Base-by-base conservation (phyloP, 2,329 filamentous ascomycete species). In the Leptographium procerum region DNA sequence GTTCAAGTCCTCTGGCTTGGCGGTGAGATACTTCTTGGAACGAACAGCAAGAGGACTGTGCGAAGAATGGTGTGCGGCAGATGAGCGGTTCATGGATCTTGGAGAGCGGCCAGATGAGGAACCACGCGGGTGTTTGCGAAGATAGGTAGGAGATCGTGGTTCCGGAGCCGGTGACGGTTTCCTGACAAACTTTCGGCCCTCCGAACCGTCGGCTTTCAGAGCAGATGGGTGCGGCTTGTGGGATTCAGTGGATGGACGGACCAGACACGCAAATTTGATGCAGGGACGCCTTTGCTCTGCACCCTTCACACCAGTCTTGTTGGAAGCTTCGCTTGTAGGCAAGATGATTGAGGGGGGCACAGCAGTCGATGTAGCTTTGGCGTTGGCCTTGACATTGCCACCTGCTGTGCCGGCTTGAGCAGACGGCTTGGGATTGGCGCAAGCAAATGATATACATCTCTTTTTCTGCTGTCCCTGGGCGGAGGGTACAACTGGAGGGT, bases 381-480 rank as follows among this genome's bases (percentile, higher is more conserved):
- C 65, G 14, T 65, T 64, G 19, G 13, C 14, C 19, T 40, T 40
- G 36, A 16, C 36, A 19, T 40, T 16, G 36, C 14, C 40, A 8
- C n/a, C 19, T 43, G 69, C 60, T 61, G 70, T 67, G n/a, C 66
- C 65, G 57, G 65, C 63, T 28, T 71, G 67, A 29, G 72, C 69
- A n/a, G 52, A 73, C 9, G 83, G 77, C 67, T 86, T 88, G 43
- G 53, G 29, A 2, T 81, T 81, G 40, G 82, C 85, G 69, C 92
- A 97, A 36, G 90, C 91, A 70, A 97, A 97, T 60, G 88, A 92
- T 65, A 97, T 96, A 71, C 89, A 92, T 61, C 91, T 84, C 74
- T 91, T 96, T 67, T 89, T 87, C 54, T 84, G 86, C 56, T 85
- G 72, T 13, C 79, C 81, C 67, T 86, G 84, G 1, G 48, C n/a